These are phyloP conservation scores for Ceratobasidium theobromae DNA, from an alignment of 1,284 basidiomycete genomes.

Conservation along the genomic window DNA sequence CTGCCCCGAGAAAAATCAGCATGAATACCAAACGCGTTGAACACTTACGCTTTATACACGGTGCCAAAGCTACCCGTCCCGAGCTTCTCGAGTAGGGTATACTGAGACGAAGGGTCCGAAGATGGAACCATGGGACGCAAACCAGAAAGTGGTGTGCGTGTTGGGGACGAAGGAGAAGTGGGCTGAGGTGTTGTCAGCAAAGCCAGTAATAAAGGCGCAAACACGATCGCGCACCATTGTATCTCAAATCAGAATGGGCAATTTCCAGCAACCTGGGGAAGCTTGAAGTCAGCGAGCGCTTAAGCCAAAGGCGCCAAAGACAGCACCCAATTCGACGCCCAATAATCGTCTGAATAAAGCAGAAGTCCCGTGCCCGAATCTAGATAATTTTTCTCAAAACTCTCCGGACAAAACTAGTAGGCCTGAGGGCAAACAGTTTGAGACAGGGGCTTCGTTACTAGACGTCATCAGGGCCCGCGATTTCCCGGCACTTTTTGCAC, in stretches of 20 bases:
- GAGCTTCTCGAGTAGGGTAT: conserved; percentile 91
- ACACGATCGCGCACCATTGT: conserved; percentile 8
- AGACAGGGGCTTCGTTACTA: conserved; percentile 30
- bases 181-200: conserved; percentile 14
- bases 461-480: conserved; percentile 17
- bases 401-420: too few species aligned
- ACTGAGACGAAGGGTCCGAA: conserved; percentile 78
- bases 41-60: conserved; percentile 83
- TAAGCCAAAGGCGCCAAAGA: too few species aligned
- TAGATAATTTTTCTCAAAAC: too few species aligned
- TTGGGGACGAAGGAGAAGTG: conserved; percentile 9
- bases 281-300: too few species aligned
- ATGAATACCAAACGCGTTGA: not conserved
- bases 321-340: too few species aligned
- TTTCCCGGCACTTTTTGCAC: not conserved
- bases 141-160: conserved; percentile 19
- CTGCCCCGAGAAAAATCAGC: conserved; percentile 35
- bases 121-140: not conserved
- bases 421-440: conserved; percentile 1
- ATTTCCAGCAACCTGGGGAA: too few species aligned
- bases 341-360: too few species aligned
- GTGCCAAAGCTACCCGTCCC: conserved; percentile 97
- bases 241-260: too few species aligned
- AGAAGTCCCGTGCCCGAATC: too few species aligned
- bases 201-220: not conserved